These are phyloP conservation scores for Gonium pectorale DNA, from an alignment of 139 green algal species.

Conservation along the genomic window DNA sequence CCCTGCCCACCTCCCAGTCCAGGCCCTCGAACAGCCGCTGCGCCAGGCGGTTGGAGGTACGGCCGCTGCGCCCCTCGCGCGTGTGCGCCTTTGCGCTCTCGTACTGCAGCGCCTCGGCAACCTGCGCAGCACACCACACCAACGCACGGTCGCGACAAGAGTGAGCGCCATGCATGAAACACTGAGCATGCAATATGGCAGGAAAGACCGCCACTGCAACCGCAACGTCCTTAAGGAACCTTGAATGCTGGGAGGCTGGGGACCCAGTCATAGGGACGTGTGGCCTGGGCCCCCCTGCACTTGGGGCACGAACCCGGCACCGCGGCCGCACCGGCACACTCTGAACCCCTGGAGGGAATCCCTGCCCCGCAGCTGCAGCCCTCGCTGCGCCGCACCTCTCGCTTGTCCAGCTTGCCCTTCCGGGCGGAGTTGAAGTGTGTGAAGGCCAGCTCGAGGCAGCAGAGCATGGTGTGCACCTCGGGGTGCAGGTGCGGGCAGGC, in stretches of 20 bases:
- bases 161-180: too few species aligned
- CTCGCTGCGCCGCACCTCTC: slow-evolving; percentile 4
- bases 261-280: too few species aligned
- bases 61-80: slow-evolving; percentile 10
- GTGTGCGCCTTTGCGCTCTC: slow-evolving; percentile 33
- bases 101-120: slow-evolving; percentile 30
- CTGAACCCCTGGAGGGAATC: too few species aligned
- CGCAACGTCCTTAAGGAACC: too few species aligned
- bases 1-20: slow-evolving; percentile 35
- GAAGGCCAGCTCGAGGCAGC: slow-evolving; percentile 41
- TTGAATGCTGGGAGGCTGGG: too few species aligned
- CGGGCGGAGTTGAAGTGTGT: slow-evolving; percentile 31
- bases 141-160: too few species aligned
- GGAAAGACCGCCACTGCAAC: too few species aligned
- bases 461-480: slow-evolving; percentile 34
- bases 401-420: slow-evolving; percentile 37
- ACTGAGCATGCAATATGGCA: too few species aligned
- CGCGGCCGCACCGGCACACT: too few species aligned
- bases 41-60: slow-evolving; percentile 43
- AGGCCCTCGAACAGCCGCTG: slow-evolving; percentile 37
- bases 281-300: too few species aligned
- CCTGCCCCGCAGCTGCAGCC: too few species aligned
- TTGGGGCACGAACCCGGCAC: too few species aligned
- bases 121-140: neutral
- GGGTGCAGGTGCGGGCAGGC: neutral